Conservation (phyloP, 345 rosid species). For the Isatis tinctoria region DNA sequence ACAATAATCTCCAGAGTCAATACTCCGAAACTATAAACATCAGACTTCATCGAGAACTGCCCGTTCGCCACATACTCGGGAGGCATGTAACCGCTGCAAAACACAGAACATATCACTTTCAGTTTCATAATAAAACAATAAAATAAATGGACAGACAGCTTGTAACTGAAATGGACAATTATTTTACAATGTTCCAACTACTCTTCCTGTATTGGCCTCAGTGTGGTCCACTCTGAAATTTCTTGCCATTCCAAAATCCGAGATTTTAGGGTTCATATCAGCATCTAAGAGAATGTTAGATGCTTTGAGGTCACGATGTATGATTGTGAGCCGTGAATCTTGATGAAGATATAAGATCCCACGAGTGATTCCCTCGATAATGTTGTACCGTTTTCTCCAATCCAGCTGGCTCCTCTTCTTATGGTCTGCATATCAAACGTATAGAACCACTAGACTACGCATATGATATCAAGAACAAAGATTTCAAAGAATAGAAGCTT, state of each 20-base stretch:
- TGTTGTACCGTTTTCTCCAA: not conserved
- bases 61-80: constrained; percentile 23
- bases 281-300: constrained; percentile 18
- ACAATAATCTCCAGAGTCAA: constrained; percentile 16
- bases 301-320: constrained; percentile 16
- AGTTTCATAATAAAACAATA: no score
- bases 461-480: no score
- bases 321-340: constrained; percentile 12
- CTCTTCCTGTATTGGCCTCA: not conserved
- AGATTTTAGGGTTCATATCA: constrained; percentile 1
- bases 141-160: not conserved
- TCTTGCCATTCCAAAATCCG: constrained; percentile 25
- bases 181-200: constrained; percentile 24
- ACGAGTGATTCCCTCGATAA: constrained; percentile 11
- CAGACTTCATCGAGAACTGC: constrained; percentile 17
- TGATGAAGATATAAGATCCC: constrained; percentile 20
- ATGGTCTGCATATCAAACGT: constrained; percentile 19
- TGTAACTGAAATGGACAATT: not conserved
- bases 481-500: not conserved
- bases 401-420: not conserved
- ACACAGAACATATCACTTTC: not conserved
- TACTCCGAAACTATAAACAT: constrained; percentile 29
- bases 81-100: constrained; percentile 23
- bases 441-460: no score
- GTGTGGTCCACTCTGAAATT: not conserved